A percentile compares a stretch with the other conserved stretches of the same genome.
phyloP scores from a whole-genome alignment of 148 eudicot species.

The Rheum nobile region DNA sequence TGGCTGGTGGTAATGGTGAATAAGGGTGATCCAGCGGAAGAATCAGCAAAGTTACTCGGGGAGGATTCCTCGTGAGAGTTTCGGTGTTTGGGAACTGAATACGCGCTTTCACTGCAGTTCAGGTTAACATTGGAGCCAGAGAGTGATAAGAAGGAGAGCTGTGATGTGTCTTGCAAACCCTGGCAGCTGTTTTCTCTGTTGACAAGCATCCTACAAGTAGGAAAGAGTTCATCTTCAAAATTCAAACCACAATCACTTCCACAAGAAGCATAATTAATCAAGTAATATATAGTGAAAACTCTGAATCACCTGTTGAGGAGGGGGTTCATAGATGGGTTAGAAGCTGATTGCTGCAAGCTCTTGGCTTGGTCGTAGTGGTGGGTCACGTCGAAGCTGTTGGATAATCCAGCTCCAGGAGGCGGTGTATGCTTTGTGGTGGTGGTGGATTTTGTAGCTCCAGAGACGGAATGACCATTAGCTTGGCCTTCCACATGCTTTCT shows the following conservation, averaged over 20 bases:
- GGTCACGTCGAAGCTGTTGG: conserved; percentile 20
- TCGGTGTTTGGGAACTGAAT: conserved; percentile 17
- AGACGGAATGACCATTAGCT: conserved; percentile 8
- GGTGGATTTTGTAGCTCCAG: conserved; percentile 3
- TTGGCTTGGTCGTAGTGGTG: conserved; percentile 19
- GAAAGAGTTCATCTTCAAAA: background rate
- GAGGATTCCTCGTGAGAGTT: conserved; percentile 12
- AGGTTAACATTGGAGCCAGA: conserved; percentile 8
- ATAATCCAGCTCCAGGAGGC: conserved; percentile 12
- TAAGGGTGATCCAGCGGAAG: conserved; percentile 37
- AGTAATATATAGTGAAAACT: no score
- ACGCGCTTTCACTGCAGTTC: conserved; percentile 14
- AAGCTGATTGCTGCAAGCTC: conserved; percentile 25
- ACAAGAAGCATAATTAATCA: no score
- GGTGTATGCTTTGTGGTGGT: conserved; percentile 5
- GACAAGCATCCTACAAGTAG: conserved; percentile 16
- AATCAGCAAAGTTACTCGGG: conserved; percentile 22
- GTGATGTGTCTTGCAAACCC: conserved; percentile 17
- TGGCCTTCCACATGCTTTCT: conserved; percentile 93
- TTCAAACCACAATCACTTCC: no score
- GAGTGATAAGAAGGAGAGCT: conserved; percentile 23
- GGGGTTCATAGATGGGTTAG: conserved; percentile 17
- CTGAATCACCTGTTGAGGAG: conserved; percentile 28
- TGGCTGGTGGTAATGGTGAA: conserved; percentile 39
- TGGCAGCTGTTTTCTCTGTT: conserved; percentile 17